Evolutionary conservation across 1,284 basidiomycete species (phyloP), one percentile per base, ranked within the genome.

Genomic region (Inonotus obliquus): DNA sequence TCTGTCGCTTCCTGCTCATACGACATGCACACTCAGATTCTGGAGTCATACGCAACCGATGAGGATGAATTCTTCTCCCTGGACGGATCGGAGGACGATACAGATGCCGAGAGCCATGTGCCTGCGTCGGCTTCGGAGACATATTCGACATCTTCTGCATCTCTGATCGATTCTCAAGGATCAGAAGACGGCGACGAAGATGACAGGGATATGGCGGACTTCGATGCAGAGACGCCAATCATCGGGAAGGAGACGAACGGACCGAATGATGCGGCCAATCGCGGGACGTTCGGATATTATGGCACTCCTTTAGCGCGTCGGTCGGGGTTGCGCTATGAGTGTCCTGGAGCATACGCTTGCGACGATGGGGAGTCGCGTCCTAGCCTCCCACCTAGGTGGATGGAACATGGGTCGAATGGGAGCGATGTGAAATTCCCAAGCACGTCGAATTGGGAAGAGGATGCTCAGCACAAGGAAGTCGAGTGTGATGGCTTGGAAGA

Each of bases 281-380:
- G 62, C 1, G 62, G 62, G n/a, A 63, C 62, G n/a, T 63, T 63
- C 39, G 62, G 62, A 4, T 60, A 60, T 52, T 60, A 63, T 54
- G 54, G 58, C 19, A 32, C 44, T 17, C 59, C 58, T 21, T 37
- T 63, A 27, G 57, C 60, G 1, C 61, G 57, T 17, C 35, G 21
- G 21, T 38, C 57, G 21, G 32, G 51, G 9, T 51, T 39, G 7
- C 29, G 21, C 13, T 32, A 32, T 9, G 57, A 41, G 5, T 35
- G 7, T 6, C 10, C 49, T 21, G 57, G 19, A 35, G 11, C 54
- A 13, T 39, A 54, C n/a, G 52, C 23, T 23, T 49, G 52, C 48
- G 57, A 63, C 19, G 37, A 47, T 7, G 53, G 37, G 35, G 57
- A 57, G 14, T 17, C 47, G 37, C 59, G 35, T 21, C 52, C 54